Evolutionary conservation across 1,139 yeast genomes (phyloP).

Genomic region (Tardiomyces blankii): DNA sequence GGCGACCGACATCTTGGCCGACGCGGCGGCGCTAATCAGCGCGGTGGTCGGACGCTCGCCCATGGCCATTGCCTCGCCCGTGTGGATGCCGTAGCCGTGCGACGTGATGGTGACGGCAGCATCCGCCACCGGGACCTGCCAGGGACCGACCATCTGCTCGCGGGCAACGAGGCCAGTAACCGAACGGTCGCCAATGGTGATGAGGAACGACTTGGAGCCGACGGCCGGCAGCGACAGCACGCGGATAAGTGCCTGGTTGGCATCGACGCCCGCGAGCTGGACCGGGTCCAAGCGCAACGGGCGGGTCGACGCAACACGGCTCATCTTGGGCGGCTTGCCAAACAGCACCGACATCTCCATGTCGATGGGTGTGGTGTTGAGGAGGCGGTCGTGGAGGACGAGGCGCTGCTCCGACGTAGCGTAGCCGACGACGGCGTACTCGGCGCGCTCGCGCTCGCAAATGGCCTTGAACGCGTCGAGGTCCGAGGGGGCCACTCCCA

Average conservation of each 20-base stretch:
- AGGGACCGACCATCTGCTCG: conserved; percentile 99
- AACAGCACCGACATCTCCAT: conserved; percentile 94
- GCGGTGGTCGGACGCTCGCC: conserved; percentile 95
- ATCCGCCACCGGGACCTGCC: conserved; percentile 99
- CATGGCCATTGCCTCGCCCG: conserved; percentile 97
- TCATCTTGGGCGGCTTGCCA: conserved; percentile 95
- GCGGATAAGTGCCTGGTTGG: conserved; percentile 58
- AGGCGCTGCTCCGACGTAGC: conserved; percentile 84
- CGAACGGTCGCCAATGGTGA: conserved; percentile 95
- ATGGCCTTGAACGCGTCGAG: conserved; percentile 60
- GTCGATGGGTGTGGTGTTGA: conserved; percentile 80
- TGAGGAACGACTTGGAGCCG: conserved; percentile 88
- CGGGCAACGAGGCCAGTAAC: conserved; percentile 95
- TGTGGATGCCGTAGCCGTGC: conserved; percentile 59
- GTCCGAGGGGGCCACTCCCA: conserved; percentile 82
- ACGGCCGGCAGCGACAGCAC: conserved; percentile 88
- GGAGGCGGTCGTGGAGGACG: conserved; percentile 65
- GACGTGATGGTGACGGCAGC: conserved; percentile 95
- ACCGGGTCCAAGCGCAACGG: conserved; percentile 48
- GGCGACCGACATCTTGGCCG: conserved; percentile 96
- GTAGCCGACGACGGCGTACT: conserved; percentile 89
- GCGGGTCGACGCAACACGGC: conserved; percentile 62
- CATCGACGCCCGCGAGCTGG: conserved; percentile 22
- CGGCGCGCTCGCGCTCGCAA: conserved; percentile 94
- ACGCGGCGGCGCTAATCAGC: conserved; percentile 80